A percentile compares a stretch with the other conserved stretches of the same genome.
Evolutionary conservation across 805 yeast species (phyloP).

Genomic region (Saturnispora quitensis): DNA sequence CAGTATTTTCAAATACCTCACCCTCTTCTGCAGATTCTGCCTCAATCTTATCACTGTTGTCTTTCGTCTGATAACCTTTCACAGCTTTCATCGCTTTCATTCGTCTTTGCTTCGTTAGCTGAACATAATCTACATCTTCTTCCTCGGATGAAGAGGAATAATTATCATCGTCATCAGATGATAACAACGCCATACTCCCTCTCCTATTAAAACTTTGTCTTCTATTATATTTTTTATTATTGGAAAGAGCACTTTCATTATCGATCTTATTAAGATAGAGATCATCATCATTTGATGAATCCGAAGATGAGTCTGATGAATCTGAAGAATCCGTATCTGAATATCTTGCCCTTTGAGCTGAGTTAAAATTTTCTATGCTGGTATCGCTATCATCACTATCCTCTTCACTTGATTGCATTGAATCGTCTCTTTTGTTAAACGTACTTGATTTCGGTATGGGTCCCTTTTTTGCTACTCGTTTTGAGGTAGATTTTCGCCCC

Average conservation of each 20-base stretch:
- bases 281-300: constrained; percentile 9
- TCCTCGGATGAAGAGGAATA: constrained; percentile 40
- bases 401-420: constrained; percentile 22
- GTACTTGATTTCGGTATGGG: constrained; percentile 8
- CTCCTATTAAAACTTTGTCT: constrained; percentile 14
- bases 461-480: constrained; percentile 19
- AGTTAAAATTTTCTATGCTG: constrained; percentile 6
- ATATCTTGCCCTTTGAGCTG: background rate
- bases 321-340: constrained; percentile 5
- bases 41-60: background rate
- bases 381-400: constrained; percentile 23
- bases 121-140: constrained; percentile 63
- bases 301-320: constrained; percentile 4
- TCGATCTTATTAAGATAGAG: constrained; percentile 6
- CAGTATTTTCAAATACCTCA: constrained; percentile 24
- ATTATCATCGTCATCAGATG: constrained; percentile 22
- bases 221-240: background rate
- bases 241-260: background rate
- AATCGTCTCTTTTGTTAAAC: background rate
- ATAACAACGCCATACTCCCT: constrained; percentile 2
- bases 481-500: background rate
- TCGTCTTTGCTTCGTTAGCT: constrained; percentile 59
- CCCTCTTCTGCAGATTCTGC: constrained; percentile 11
- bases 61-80: constrained; percentile 16
- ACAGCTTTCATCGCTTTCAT: constrained; percentile 45